A percentile compares a stretch with the other conserved stretches of the same genome.
Evolutionary conservation across 2,329 filamentous ascomycete genomes (phyloP).

Genomic region (Aureobasidium uvarum): DNA sequence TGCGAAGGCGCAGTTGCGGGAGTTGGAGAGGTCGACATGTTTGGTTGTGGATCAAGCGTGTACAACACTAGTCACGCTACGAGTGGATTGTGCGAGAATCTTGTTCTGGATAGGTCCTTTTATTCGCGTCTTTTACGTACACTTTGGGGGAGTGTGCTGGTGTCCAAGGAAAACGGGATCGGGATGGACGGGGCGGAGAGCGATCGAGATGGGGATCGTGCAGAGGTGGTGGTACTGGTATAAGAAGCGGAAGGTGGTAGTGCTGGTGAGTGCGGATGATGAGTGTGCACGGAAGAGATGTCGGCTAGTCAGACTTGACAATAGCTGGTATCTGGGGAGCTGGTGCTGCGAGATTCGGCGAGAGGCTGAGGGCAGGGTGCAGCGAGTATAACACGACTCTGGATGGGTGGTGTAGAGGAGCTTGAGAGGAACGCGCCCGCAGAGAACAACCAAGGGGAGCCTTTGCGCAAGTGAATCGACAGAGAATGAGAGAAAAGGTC

Average conservation of each 20-base stretch:
- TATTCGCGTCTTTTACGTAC: constrained; percentile 28
- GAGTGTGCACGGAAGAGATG: constrained; percentile 20
- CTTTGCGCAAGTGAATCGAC: constrained; percentile 17
- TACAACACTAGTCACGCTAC: constrained; percentile 23
- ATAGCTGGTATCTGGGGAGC: constrained; percentile 21
- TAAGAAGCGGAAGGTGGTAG: constrained; percentile 14
- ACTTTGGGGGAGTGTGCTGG: constrained; percentile 24
- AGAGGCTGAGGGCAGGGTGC: constrained; percentile 26
- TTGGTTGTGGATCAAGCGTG: constrained; percentile 20
- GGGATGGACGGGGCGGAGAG: constrained; percentile 19
- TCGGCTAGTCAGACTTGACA: constrained; percentile 25
- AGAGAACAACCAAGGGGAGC: constrained; percentile 11
- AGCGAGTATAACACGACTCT: constrained; percentile 22
- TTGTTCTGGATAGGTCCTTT: constrained; percentile 20
- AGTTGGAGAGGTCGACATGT: constrained; percentile 29
- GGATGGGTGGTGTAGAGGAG: constrained; percentile 13
- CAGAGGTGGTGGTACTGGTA: constrained; percentile 18
- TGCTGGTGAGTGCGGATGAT: constrained; percentile 25
- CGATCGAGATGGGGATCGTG: constrained; percentile 27
- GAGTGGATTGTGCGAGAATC: constrained; percentile 7
- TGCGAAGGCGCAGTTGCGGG: constrained; percentile 43
- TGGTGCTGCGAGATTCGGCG: constrained; percentile 26
- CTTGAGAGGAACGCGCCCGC: constrained; percentile 9
- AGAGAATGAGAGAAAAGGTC: constrained; percentile 21
- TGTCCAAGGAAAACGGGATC: constrained; percentile 27